Conservation (phyloP, 176 grass and related monocot genomes). For the Cenchrus purpureus region DNA sequence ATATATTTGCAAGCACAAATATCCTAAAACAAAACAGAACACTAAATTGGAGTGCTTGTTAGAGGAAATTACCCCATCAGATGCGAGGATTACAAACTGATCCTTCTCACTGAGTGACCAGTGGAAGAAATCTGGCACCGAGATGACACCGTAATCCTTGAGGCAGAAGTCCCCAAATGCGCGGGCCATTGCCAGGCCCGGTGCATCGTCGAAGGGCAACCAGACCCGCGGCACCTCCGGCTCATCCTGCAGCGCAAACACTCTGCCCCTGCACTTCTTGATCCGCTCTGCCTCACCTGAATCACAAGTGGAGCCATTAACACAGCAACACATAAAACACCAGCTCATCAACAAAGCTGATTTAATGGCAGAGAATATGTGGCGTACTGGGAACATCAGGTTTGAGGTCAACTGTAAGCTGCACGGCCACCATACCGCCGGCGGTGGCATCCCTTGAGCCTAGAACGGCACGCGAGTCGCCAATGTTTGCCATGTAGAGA, state of each 20-base stretch:
- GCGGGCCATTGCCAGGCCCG: constrained; percentile 88
- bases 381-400: constrained; percentile 91
- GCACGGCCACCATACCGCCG: constrained; percentile 63
- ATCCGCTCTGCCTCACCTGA: constrained; percentile 95
- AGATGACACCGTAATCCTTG: constrained; percentile 98
- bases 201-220: constrained; percentile 92
- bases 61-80: constrained; percentile 78
- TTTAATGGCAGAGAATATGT: neutral
- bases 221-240: constrained; percentile 97
- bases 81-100: constrained; percentile 93
- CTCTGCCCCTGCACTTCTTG: constrained; percentile 91
- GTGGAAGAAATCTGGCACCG: constrained; percentile 94
- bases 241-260: constrained; percentile 95
- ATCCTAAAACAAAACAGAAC: constrained; percentile 4
- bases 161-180: constrained; percentile 98
- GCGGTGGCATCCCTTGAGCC: constrained; percentile 58
- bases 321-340: neutral
- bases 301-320: constrained; percentile 22
- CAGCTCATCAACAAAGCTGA: neutral
- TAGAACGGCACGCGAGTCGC: constrained; percentile 94
- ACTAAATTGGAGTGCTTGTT: neutral
- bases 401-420: constrained; percentile 96
- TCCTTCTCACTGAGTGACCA: constrained; percentile 76
- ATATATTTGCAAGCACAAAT: constrained; percentile 33
- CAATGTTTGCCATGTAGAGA: constrained; percentile 92